These are phyloP conservation scores for Camillea tinctor DNA, from an alignment of 2,329 filamentous ascomycete genomes.

Conservation along the genomic window DNA sequence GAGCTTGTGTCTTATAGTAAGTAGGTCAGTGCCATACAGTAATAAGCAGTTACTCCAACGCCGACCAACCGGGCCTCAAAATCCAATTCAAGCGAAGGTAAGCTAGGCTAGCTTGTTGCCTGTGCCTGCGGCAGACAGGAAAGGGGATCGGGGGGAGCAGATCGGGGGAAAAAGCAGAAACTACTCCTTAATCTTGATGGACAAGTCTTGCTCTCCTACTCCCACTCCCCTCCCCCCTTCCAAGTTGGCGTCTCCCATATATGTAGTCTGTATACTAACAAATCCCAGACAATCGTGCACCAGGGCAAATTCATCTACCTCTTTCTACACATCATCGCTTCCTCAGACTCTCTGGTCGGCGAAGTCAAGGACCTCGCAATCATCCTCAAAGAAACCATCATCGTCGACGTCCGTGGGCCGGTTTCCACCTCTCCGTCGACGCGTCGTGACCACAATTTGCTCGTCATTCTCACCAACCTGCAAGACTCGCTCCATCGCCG, in stretches of 20 bases:
- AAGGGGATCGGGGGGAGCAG: background rate
- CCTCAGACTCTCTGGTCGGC: slow-evolving; percentile 65
- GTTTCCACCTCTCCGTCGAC: slow-evolving; percentile 61
- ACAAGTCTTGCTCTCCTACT: background rate
- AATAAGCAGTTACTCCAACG: slow-evolving; percentile 29
- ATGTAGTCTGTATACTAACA: slow-evolving; percentile 18
- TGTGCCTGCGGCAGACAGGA: slow-evolving; percentile 6
- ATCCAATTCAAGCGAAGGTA: slow-evolving; percentile 19
- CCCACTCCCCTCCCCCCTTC: too few relatives aligned
- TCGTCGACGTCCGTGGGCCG: slow-evolving; percentile 55
- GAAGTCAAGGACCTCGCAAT: slow-evolving; percentile 89
- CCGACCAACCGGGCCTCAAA: slow-evolving; percentile 17
- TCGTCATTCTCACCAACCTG: slow-evolving; percentile 62
- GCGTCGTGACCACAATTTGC: slow-evolving; percentile 79
- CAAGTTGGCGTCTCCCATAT: slow-evolving; percentile 16
- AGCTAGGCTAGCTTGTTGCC: slow-evolving; percentile 1
- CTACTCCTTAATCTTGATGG: background rate
- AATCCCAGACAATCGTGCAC: slow-evolving; percentile 2
- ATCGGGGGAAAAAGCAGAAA: too few relatives aligned
- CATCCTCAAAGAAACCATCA: slow-evolving; percentile 86
- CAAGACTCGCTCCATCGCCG: slow-evolving; percentile 63
- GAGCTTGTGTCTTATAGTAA: slow-evolving; percentile 18
- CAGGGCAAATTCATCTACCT: slow-evolving; percentile 3
- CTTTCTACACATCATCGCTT: slow-evolving; percentile 9
- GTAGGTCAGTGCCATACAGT: slow-evolving; percentile 16